Evolutionary conservation across 202 grass and related monocot genomes (phyloP).

Genomic region (Dendrocalamus latiflorus): DNA sequence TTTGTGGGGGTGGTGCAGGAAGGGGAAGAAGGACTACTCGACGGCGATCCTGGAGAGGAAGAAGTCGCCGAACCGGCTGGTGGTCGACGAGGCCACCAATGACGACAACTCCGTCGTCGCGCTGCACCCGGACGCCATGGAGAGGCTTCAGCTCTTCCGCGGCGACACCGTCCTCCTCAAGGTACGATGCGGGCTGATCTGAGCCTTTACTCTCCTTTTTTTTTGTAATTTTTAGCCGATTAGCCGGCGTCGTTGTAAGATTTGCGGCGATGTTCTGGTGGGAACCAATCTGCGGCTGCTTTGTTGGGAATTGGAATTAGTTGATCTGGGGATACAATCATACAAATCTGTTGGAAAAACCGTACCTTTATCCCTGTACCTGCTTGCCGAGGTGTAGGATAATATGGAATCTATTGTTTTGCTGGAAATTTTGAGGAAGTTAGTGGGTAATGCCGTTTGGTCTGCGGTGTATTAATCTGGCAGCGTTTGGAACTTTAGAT

Average conservation of each 20-base stretch:
- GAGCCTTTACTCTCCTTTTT: not conserved
- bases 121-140: constrained; percentile 83
- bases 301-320: not conserved
- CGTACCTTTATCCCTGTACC: not conserved
- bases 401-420: not conserved
- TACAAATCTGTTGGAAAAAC: constrained; percentile 3
- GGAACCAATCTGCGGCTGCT: not conserved
- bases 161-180: constrained; percentile 88
- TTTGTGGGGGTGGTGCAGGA: constrained; percentile 28
- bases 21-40: constrained; percentile 88
- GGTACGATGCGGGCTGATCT: constrained; percentile 15
- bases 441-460: not conserved
- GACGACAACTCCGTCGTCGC: constrained; percentile 82
- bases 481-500: not conserved
- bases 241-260: not conserved
- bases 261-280: not conserved
- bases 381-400: not conserved
- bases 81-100: constrained; percentile 85
- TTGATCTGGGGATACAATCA: not conserved
- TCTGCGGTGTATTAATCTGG: not conserved
- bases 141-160: constrained; percentile 87
- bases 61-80: constrained; percentile 79
- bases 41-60: constrained; percentile 91
- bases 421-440: not conserved
- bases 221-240: not conserved